Base-by-base conservation (phyloP, 768 basidiomycete genomes). In the Cystobasidium tubakii region DNA sequence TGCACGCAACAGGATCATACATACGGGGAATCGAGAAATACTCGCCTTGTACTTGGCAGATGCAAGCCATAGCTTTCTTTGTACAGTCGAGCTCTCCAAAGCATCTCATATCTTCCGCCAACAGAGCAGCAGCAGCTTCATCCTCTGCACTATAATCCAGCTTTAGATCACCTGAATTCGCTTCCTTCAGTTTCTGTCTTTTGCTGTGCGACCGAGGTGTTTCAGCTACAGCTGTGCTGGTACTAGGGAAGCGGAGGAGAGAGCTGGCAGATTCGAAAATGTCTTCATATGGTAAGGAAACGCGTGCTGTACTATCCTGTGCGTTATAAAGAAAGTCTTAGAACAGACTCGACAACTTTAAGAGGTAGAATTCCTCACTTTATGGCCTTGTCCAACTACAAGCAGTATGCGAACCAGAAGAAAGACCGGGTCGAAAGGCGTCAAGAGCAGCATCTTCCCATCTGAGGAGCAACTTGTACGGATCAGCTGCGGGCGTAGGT, bases 341-440 rank as follows among this genome's bases (percentile, higher is more conserved):
- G n/a, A n/a, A n/a, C 42, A 42, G 42, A 42, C 7, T 7, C 42
- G 9, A 42, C 17, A 42, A 42, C 9, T 17, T 21, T 57, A 12
- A 31, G 54, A 57, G n/a, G 9, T 12, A 2, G 54, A 1, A 21
- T 23, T 7, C 31, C 69, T 23, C 39, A 71, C 69, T 19, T 36
- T 65, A 12, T 65, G 39, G n/a, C 39, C 31, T 42, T 69, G 31
- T 39, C 62, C 43, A n/a, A 67, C 62, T 10, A 46, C 74, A n/a
- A 75, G 55, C 27, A 75, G 43, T 12, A 75, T 72, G 15, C 23
- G 34, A 25, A 71, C 54, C 3, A 75, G 60, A 4, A 75, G 39
- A 60, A 75, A 75, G 36, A 72, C 23, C 1, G 74, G 74, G 46
- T 75, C 74, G 57, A 75, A 75, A 34, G 74, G 74, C n/a, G 74